Evolutionary conservation across 192 early-diverging fungal species (phyloP).

Genomic region (Podila horticola): DNA sequence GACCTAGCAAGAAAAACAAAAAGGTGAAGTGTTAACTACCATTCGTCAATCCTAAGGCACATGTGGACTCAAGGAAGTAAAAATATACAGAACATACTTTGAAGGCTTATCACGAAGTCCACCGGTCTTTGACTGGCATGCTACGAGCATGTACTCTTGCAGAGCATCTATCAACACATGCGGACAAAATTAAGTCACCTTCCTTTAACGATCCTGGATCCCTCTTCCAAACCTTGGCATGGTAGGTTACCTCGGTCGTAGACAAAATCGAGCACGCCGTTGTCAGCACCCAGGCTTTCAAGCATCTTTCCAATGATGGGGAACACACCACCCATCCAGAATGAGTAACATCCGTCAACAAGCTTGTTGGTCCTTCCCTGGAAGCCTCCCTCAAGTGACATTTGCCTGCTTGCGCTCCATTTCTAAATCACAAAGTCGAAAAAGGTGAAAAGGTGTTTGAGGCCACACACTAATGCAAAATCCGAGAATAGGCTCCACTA

Average conservation of each 20-base stretch:
- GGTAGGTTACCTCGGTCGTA: conserved; percentile 54
- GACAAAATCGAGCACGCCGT: conserved; percentile 51
- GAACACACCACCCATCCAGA: conserved; percentile 90
- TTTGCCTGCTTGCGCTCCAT: conserved; percentile 85
- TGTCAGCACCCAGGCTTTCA: conserved; percentile 14
- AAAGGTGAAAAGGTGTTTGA: neutral
- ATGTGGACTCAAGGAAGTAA: neutral
- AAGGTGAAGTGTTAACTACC: neutral
- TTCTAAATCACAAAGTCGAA: conserved; percentile 35
- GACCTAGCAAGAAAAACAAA: conserved; percentile 39
- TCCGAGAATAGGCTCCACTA: neutral
- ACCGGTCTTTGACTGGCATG: conserved; percentile 82
- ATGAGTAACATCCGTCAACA: conserved; percentile 98
- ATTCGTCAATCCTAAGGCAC: neutral
- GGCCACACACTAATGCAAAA: neutral
- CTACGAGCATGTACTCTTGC: conserved; percentile 89
- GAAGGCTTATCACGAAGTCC: conserved; percentile 94
- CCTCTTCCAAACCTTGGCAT: too few species aligned
- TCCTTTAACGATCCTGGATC: too few species aligned
- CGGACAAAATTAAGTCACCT: neutral
- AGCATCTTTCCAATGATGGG: conserved; percentile 71
- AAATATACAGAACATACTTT: conserved; percentile 61
- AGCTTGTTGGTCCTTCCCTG: conserved; percentile 97
- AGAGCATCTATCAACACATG: conserved; percentile 65
- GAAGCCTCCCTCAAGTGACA: conserved; percentile 95